Conservation (phyloP, 192 early-diverging fungal species). For the Dissophora globulifera region DNA sequence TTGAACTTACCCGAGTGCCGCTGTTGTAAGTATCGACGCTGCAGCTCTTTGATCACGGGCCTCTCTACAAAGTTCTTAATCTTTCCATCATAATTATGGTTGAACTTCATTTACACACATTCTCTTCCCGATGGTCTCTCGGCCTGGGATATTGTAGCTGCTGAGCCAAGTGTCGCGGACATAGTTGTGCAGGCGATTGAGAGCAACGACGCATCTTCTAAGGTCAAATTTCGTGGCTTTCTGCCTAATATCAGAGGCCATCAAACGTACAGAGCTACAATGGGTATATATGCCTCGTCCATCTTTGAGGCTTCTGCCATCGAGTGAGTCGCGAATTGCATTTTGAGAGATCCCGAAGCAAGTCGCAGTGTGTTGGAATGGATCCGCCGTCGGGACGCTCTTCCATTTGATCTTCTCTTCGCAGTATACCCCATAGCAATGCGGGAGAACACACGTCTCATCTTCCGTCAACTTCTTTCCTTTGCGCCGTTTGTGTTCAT, state of each 20-base stretch:
- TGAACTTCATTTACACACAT: background rate
- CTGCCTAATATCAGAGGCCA: background rate
- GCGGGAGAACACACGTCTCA: too few relatives aligned
- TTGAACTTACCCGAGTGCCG: too few relatives aligned
- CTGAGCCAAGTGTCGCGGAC: background rate
- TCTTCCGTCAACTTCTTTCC: too few relatives aligned
- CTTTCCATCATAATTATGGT: slow-evolving; percentile 3
- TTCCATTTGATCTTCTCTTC: too few relatives aligned
- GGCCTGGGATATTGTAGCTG: background rate
- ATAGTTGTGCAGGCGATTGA: slow-evolving; percentile 5
- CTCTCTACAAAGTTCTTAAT: slow-evolving; percentile 22
- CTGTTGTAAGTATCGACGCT: slow-evolving; percentile 4
- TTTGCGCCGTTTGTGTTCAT: too few relatives aligned
- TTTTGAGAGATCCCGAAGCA: too few relatives aligned
- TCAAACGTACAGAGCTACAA: background rate
- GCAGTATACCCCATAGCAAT: too few relatives aligned
- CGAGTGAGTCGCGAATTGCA: too few relatives aligned
- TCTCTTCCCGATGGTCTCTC: slow-evolving; percentile 9
- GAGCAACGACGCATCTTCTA: background rate
- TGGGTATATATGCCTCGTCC: background rate
- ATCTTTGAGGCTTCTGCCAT: too few relatives aligned
- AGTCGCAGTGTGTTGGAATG: too few relatives aligned
- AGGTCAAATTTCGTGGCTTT: background rate
- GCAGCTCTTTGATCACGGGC: background rate
- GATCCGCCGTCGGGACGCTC: too few relatives aligned